Evolutionary conservation across 78 protist species (phyloP).

Genomic region (Speleostelium caveatum): DNA sequence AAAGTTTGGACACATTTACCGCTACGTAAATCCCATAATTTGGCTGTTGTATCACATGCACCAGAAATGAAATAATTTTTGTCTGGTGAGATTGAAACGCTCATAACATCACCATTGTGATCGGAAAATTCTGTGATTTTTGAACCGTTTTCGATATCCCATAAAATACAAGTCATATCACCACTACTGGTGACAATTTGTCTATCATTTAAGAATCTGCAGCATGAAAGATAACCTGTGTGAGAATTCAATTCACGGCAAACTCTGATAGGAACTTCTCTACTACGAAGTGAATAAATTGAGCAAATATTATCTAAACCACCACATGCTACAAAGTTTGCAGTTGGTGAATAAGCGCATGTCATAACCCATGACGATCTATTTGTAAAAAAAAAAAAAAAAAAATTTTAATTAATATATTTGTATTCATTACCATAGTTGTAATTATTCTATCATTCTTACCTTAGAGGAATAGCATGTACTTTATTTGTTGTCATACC

Average conservation of each 20-base stretch:
- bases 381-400: neutral
- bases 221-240: slow-evolving; percentile 97
- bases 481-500: slow-evolving; percentile 90
- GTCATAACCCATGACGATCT: slow-evolving; percentile 97
- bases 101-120: slow-evolving; percentile 97
- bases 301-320: slow-evolving; percentile 98
- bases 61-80: slow-evolving; percentile 93
- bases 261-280: slow-evolving; percentile 84
- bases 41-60: slow-evolving; percentile 93
- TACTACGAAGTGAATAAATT: slow-evolving; percentile 85
- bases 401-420: neutral
- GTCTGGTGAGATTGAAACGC: slow-evolving; percentile 83
- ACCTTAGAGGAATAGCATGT: slow-evolving; percentile 94
- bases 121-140: slow-evolving; percentile 82
- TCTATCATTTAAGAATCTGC: slow-evolving; percentile 93
- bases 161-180: slow-evolving; percentile 93
- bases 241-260: slow-evolving; percentile 89
- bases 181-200: slow-evolving; percentile 93
- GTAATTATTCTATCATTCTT: neutral
- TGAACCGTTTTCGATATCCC: slow-evolving; percentile 96
- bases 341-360: slow-evolving; percentile 97
- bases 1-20: slow-evolving; percentile 94
- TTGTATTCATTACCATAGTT: no score
- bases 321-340: slow-evolving; percentile 96
- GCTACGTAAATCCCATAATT: slow-evolving; percentile 94